phyloP scores from a whole-genome alignment of 2,329 filamentous ascomycete genomes.

The Botrytis tulipae region DNA sequence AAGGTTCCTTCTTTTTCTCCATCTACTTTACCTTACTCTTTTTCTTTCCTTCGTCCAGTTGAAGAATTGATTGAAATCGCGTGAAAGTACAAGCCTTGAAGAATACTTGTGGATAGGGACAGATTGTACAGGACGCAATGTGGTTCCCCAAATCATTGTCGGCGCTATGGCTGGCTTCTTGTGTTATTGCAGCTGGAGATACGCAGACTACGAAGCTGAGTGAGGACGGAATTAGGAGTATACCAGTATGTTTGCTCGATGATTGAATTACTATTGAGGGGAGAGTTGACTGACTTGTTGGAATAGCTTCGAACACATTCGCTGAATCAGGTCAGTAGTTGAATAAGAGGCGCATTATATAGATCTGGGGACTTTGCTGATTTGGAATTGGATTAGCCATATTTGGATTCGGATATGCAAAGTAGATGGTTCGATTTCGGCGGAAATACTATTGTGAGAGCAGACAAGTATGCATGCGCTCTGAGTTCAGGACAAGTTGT shows the following conservation, averaged over 20 bases:
- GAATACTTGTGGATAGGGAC: slow-evolving; percentile 7
- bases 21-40: slow-evolving; percentile 1
- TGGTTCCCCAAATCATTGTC: slow-evolving; percentile 34
- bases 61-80: neutral
- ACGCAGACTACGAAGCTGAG: slow-evolving; percentile 37
- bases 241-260: slow-evolving; percentile 52
- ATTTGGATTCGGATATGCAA: slow-evolving; percentile 96
- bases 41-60: neutral
- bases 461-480: slow-evolving; percentile 57
- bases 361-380: slow-evolving; percentile 20
- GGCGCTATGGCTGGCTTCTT: slow-evolving; percentile 39
- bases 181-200: slow-evolving; percentile 39
- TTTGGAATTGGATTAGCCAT: slow-evolving; percentile 60
- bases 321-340: slow-evolving; percentile 64
- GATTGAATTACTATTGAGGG: neutral
- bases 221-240: slow-evolving; percentile 56
- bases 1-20: slow-evolving; percentile 5
- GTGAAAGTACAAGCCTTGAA: neutral
- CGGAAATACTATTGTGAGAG: slow-evolving; percentile 82
- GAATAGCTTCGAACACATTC: slow-evolving; percentile 81
- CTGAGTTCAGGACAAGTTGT: neutral
- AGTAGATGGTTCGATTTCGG: slow-evolving; percentile 99
- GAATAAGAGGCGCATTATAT: neutral
- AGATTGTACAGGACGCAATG: slow-evolving; percentile 30
- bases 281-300: slow-evolving; percentile 23